Evolutionary conservation across 306 rosid genomes (phyloP).

Genomic region (Pyrus pyrifolia): DNA sequence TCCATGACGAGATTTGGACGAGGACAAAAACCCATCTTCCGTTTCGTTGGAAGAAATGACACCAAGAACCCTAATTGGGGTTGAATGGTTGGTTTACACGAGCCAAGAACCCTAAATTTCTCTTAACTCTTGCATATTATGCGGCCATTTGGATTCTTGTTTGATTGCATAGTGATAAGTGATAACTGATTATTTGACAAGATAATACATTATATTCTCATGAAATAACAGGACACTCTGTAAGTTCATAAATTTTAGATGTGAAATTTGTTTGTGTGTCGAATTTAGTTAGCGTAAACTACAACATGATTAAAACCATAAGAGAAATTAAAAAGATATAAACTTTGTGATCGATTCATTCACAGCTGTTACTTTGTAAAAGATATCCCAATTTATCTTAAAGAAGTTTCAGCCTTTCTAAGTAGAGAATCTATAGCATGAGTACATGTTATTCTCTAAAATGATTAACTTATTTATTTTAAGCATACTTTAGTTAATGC

Average conservation of each 20-base stretch:
- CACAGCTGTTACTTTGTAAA: background rate
- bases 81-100: background rate
- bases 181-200: background rate
- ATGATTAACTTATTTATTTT: slow-evolving; percentile 12
- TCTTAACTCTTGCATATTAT: background rate
- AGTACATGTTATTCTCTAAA: slow-evolving; percentile 6
- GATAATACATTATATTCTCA: background rate
- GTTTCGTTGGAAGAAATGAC: slow-evolving; percentile 6
- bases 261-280: background rate
- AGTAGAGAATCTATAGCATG: slow-evolving; percentile 14
- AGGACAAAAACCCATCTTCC: background rate
- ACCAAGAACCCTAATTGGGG: background rate
- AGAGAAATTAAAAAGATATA: background rate
- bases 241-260: background rate
- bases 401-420: background rate
- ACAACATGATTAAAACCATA: background rate
- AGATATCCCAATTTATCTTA: slow-evolving; percentile 6
- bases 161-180: background rate
- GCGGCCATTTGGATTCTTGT: background rate
- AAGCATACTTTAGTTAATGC: slow-evolving; percentile 3
- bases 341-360: background rate
- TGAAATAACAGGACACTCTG: background rate
- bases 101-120: background rate
- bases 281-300: background rate
- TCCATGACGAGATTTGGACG: slow-evolving; percentile 16